These are phyloP conservation scores for Dichotomopilus funicola DNA, from an alignment of 2,329 filamentous ascomycete genomes.

Conservation along the genomic window DNA sequence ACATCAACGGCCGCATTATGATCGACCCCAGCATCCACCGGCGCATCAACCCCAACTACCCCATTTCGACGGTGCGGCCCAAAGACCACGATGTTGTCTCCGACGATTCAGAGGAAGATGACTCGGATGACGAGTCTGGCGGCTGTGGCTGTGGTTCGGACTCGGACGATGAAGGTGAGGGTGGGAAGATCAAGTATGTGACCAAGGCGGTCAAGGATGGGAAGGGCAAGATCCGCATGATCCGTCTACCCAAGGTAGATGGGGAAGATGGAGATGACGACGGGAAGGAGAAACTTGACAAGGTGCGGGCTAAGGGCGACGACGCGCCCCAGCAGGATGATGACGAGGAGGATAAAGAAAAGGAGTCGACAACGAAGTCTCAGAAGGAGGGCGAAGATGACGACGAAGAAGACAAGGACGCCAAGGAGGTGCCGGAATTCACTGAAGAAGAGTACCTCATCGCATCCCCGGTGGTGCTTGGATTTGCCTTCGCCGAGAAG, in stretches of 20 bases:
- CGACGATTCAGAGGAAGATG: constrained; percentile 36
- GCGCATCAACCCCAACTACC: constrained; percentile 80
- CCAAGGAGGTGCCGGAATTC: constrained; percentile 46
- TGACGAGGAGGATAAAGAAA: constrained; percentile 6
- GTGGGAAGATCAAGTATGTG: constrained; percentile 39
- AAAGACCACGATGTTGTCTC: constrained; percentile 59
- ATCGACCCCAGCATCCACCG: constrained; percentile 77
- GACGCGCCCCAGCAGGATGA: constrained; percentile 8
- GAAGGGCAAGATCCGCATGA: constrained; percentile 33
- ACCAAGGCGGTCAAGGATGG: constrained; percentile 47
- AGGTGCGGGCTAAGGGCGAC: constrained; percentile 34
- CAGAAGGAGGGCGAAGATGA: too few species aligned
- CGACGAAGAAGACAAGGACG: constrained; percentile 18
- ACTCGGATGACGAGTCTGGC: constrained; percentile 38
- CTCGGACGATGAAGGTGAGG: constrained; percentile 33
- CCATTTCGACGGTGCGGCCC: constrained; percentile 65
- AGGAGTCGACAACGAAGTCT: not conserved
- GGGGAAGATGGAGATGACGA: constrained; percentile 31
- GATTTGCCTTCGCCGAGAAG: constrained; percentile 83
- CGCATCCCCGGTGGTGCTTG: constrained; percentile 75
- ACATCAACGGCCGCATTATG: constrained; percentile 84
- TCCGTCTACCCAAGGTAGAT: constrained; percentile 31
- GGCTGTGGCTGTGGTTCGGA: constrained; percentile 34
- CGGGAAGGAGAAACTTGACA: constrained; percentile 49
- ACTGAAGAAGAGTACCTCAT: constrained; percentile 79